Evolutionary conservation across 768 basidiomycete species (phyloP), one percentile per base, ranked within the genome.

Genomic region (Xerocomellus intermedius): DNA sequence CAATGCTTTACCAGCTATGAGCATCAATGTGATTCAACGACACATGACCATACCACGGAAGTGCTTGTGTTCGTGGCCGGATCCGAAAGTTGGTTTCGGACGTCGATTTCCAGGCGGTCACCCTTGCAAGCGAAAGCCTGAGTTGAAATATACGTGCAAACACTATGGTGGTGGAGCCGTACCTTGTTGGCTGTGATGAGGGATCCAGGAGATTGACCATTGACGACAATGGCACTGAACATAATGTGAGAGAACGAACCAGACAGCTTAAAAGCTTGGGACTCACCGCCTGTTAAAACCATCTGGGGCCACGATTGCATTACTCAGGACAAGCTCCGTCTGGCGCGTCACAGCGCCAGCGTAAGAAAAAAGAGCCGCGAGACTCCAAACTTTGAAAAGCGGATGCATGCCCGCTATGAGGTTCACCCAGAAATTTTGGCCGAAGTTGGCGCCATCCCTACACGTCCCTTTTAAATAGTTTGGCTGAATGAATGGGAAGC

Each of bases 291-390:
- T 68, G 50, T 48, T 58, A 42, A 75, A 76, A 4, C 79, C 79
- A 43, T 80, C 79, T 8, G 79, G 79, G 6, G 74, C 61, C 14
- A 78, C 64, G n/a, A 56, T 48, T n/a, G 66, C 68, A 59, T 81
- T 81, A 30, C 63, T 69, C 28, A 78, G 58, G 48, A 70, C 64
- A 28, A 76, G 62, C 50, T 70, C 66, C 16, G 58, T 57, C 10
- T 53, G 42, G 30, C 33, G 42, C 19, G 66, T 65, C 45, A 3
- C 36, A 8, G 65, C 60, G 22, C 38, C 26, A 38, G 36, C 48
- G n/a, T 37, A 60, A 0, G 57, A 45, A 38, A 50, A 33, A 30
- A 65, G 45, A 37, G 43, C 39, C 14, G 55, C 46, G 16, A 67
- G 50, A 28, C 26, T 24, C 42, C 45, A 58, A 21, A 24, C 13